Conservation (phyloP, 1,284 basidiomycete genomes). For the Rhodotorula sp. region DNA sequence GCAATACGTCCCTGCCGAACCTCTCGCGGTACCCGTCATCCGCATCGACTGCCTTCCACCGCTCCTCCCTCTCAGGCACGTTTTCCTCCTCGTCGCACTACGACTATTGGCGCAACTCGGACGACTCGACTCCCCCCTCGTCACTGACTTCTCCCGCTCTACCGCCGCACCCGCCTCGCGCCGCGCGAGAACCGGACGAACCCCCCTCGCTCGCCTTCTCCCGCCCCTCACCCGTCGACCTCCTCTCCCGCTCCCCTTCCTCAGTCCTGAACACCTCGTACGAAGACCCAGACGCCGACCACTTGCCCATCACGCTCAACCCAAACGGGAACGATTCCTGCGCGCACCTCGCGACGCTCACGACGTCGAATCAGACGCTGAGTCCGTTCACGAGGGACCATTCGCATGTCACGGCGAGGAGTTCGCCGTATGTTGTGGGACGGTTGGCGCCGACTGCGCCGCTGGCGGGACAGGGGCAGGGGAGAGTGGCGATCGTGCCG, state of each 20-base stretch:
- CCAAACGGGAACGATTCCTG: slow-evolving; percentile 69
- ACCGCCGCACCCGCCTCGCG: background rate
- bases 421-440: slow-evolving; percentile 17
- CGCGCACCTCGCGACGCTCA: slow-evolving; percentile 77
- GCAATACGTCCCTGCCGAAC: slow-evolving; percentile 23
- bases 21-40: slow-evolving; percentile 8
- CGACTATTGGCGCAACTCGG: slow-evolving; percentile 9
- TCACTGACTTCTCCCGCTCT: background rate
- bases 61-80: slow-evolving; percentile 11
- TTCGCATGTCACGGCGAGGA: slow-evolving; percentile 69
- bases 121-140: slow-evolving; percentile 16
- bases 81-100: slow-evolving; percentile 1
- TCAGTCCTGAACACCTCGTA: slow-evolving; percentile 33
- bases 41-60: background rate
- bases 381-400: slow-evolving; percentile 84
- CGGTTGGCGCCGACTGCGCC: slow-evolving; percentile 41
- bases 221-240: slow-evolving; percentile 33
- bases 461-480: background rate
- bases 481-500: background rate
- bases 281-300: slow-evolving; percentile 20
- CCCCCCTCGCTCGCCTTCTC: slow-evolving; percentile 11
- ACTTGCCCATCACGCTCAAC: slow-evolving; percentile 62
- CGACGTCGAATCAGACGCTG: slow-evolving; percentile 81
- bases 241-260: slow-evolving; percentile 39
- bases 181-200: background rate